phyloP scores from a whole-genome alignment of 345 rosid species.

The Moricandia moricandioides region DNA sequence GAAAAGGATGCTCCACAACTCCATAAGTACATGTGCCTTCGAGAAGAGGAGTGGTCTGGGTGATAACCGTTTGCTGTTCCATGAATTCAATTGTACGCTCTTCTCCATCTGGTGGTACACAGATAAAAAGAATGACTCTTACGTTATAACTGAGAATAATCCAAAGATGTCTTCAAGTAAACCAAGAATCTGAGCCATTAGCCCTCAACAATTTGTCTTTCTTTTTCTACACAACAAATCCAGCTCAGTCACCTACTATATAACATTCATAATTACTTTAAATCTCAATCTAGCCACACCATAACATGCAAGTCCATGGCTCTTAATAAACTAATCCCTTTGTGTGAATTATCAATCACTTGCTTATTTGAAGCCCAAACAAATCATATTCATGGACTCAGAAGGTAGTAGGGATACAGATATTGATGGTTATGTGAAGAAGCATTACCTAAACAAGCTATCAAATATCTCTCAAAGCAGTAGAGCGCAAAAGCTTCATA shows the following conservation, averaged over 20 bases:
- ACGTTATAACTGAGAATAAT: not conserved
- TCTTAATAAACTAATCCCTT: not conserved
- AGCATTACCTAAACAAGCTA: slow-evolving; percentile 89
- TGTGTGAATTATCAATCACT: not conserved
- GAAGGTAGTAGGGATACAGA: slow-evolving; percentile 3
- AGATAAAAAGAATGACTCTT: not conserved
- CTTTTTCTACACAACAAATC: not conserved
- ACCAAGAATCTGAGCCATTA: not conserved
- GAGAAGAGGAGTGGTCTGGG: slow-evolving; percentile 71
- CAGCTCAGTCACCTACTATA: not conserved
- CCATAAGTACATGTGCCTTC: slow-evolving; percentile 83
- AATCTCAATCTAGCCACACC: not conserved
- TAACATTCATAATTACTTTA: not conserved
- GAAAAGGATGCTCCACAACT: slow-evolving; percentile 96
- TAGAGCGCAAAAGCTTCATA: slow-evolving; percentile 99
- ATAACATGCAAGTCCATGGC: not conserved
- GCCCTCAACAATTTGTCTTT: not conserved
- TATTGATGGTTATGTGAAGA: not conserved
- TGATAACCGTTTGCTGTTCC: slow-evolving; percentile 73
- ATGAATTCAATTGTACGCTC: slow-evolving; percentile 85
- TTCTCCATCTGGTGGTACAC: slow-evolving; percentile 70
- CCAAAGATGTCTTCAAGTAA: not conserved
- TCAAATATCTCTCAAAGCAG: slow-evolving; percentile 97
- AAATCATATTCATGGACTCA: not conserved
- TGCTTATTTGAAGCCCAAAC: not conserved